Evolutionary conservation across 2,329 filamentous ascomycete species (phyloP).

Genomic region (Trichoderma sp.): DNA sequence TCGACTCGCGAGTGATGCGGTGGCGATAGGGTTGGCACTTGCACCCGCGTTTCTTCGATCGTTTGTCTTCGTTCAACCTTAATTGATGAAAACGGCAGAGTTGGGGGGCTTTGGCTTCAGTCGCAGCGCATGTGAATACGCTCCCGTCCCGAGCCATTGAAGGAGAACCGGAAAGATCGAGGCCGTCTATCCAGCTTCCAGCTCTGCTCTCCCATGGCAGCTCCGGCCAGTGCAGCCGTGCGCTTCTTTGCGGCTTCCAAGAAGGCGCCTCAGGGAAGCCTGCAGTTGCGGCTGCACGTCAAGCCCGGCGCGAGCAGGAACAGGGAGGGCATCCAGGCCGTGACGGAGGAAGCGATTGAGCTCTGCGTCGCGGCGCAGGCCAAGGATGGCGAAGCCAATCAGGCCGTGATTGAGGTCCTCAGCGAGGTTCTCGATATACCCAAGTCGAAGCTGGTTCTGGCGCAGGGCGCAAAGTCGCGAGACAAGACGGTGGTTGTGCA

Average conservation of each 20-base stretch:
- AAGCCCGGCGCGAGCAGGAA: slow-evolving; percentile 65
- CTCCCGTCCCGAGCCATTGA: slow-evolving; percentile 27
- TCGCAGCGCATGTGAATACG: slow-evolving; percentile 7
- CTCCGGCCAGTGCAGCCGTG: slow-evolving; percentile 44
- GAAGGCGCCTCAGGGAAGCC: slow-evolving; percentile 48
- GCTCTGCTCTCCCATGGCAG: slow-evolving; percentile 33
- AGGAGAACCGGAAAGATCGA: no score
- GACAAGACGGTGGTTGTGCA: slow-evolving; percentile 61
- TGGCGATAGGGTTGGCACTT: slow-evolving; percentile 14
- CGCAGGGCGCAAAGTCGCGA: slow-evolving; percentile 63
- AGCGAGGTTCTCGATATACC: slow-evolving; percentile 62
- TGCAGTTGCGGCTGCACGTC: slow-evolving; percentile 67
- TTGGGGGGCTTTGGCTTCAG: neutral
- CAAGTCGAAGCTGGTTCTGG: slow-evolving; percentile 65
- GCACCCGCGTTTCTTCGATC: neutral
- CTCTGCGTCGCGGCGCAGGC: slow-evolving; percentile 68
- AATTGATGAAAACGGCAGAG: slow-evolving; percentile 10
- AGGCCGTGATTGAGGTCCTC: slow-evolving; percentile 64
- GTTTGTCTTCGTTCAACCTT: neutral
- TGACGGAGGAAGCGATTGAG: slow-evolving; percentile 61
- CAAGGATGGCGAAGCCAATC: slow-evolving; percentile 69
- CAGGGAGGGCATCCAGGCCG: slow-evolving; percentile 61
- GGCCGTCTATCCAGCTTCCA: no score
- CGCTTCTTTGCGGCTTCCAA: slow-evolving; percentile 52
- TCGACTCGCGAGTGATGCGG: slow-evolving; percentile 2